phyloP scores from a whole-genome alignment of 2,329 filamentous ascomycete species.

The Stachybotrys elegans region DNA sequence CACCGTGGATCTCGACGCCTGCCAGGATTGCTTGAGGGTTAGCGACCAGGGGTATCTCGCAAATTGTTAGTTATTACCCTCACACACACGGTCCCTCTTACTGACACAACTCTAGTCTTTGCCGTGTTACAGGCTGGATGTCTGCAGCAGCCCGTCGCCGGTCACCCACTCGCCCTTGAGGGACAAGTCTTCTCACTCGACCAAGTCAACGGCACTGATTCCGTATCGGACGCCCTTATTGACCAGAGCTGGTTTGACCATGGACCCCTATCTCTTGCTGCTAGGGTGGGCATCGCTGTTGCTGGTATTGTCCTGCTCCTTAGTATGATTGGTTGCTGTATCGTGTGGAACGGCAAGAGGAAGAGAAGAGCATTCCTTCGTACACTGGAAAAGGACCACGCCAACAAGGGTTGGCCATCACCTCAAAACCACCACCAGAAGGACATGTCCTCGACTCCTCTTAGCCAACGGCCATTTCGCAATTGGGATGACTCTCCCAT shows the following conservation, averaged over 20 bases:
- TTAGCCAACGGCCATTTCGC: slow-evolving; percentile 46
- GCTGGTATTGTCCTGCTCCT: slow-evolving; percentile 46
- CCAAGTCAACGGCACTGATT: slow-evolving; percentile 44
- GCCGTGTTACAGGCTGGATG: slow-evolving; percentile 52
- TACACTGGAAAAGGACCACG: slow-evolving; percentile 36
- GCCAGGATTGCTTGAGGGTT: slow-evolving; percentile 40
- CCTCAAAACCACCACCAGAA: slow-evolving; percentile 17
- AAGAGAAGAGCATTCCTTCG: slow-evolving; percentile 47
- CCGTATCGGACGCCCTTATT: slow-evolving; percentile 35
- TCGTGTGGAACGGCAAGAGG: slow-evolving; percentile 53
- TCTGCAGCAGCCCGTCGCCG: slow-evolving; percentile 42
- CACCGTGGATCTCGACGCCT: slow-evolving; percentile 31
- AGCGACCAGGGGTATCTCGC: slow-evolving; percentile 35
- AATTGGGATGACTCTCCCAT: slow-evolving; percentile 51
- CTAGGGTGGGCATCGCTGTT: slow-evolving; percentile 54
- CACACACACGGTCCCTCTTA: too few species aligned
- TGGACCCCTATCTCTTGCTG: slow-evolving; percentile 45
- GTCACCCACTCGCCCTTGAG: slow-evolving; percentile 41
- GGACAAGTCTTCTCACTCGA: slow-evolving; percentile 48
- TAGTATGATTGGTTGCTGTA: slow-evolving; percentile 40
- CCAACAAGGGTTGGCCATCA: slow-evolving; percentile 36
- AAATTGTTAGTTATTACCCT: slow-evolving; percentile 42
- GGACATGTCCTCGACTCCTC: slow-evolving; percentile 35
- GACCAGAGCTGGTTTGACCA: slow-evolving; percentile 33
- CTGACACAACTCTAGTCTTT: slow-evolving; percentile 33